phyloP scores from a whole-genome alignment of 2,329 filamentous ascomycete species.

The Fusarium caatingaense region DNA sequence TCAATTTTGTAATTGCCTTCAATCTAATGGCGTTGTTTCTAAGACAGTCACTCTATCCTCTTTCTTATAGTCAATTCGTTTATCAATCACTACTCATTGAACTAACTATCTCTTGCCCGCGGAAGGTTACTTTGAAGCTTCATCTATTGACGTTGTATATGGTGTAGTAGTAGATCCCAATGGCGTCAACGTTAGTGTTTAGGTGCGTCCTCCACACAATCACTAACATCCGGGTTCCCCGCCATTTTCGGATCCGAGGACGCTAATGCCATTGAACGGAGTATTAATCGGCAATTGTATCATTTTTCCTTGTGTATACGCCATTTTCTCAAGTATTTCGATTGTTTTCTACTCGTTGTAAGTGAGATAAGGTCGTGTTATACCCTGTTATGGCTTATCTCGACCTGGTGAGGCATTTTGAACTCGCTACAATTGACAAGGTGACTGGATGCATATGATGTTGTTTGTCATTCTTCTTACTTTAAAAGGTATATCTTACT shows the following conservation, averaged over 20 bases:
- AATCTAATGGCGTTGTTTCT: not conserved
- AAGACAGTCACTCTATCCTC: not conserved
- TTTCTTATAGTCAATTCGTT: not conserved
- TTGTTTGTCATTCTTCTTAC: accelerated
- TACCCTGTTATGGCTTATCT: not conserved
- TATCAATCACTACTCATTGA: too few relatives aligned
- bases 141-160: not conserved
- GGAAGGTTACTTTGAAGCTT: not conserved
- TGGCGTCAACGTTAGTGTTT: slow-evolving; percentile 42
- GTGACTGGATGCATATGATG: accelerated
- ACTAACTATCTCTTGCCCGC: too few relatives aligned
- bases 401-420: not conserved
- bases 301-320: not conserved
- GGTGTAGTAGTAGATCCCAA: slow-evolving; percentile 25
- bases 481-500: not conserved
- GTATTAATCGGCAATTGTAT: not conserved
- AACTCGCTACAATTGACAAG: not conserved
- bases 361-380: not conserved
- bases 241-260: not conserved
- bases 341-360: accelerated
- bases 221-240: slow-evolving; percentile 27
- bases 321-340: not conserved
- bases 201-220: not conserved
- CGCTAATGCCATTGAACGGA: not conserved
- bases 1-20: not conserved